phyloP scores from a whole-genome alignment of 2,329 filamentous ascomycete genomes.

The Zymoseptoria ardabiliae region DNA sequence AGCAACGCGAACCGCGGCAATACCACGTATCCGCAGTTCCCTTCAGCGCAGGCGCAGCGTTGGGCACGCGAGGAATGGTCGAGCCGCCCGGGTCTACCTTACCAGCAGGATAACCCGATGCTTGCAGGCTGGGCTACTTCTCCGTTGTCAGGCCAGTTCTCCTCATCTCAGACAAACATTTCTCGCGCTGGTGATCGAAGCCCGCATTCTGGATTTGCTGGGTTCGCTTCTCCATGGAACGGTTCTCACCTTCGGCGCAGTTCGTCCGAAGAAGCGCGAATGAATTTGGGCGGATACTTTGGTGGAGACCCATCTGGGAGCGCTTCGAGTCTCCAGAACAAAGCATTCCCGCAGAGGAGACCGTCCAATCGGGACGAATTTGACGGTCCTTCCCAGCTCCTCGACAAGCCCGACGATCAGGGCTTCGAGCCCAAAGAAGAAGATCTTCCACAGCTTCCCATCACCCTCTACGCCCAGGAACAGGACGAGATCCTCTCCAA shows the following conservation, averaged over 20 bases:
- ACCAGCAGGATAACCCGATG: conserved; percentile 16
- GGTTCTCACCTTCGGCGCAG: conserved; percentile 22
- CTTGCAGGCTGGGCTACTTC: conserved; percentile 24
- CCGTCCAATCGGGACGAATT: conserved; percentile 83
- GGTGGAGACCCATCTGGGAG: conserved; percentile 18
- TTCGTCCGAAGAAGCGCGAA: conserved; percentile 24
- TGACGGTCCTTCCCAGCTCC: conserved; percentile 76
- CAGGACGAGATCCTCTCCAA: conserved; percentile 73
- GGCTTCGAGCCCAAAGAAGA: conserved; percentile 70
- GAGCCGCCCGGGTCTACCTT: conserved; percentile 20
- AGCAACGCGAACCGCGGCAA: conserved; percentile 16
- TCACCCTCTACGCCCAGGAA: conserved; percentile 74
- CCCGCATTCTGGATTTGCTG: conserved; percentile 19
- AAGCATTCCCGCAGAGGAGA: conserved; percentile 48
- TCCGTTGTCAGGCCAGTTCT: conserved; percentile 20
- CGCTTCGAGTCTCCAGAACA: conserved; percentile 19
- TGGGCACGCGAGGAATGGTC: conserved; percentile 25
- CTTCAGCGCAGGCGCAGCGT: conserved; percentile 19
- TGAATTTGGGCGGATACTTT: conserved; percentile 19
- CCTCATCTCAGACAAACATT: conserved; percentile 18
- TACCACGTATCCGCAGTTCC: conserved; percentile 17
- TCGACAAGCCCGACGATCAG: conserved; percentile 63
- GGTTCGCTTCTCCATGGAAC: conserved; percentile 21
- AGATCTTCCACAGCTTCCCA: conserved; percentile 73
- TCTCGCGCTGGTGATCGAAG: conserved; percentile 18